Evolutionary conservation across 1,284 basidiomycete species (phyloP).

Genomic region (Leccinum pallidistipes): DNA sequence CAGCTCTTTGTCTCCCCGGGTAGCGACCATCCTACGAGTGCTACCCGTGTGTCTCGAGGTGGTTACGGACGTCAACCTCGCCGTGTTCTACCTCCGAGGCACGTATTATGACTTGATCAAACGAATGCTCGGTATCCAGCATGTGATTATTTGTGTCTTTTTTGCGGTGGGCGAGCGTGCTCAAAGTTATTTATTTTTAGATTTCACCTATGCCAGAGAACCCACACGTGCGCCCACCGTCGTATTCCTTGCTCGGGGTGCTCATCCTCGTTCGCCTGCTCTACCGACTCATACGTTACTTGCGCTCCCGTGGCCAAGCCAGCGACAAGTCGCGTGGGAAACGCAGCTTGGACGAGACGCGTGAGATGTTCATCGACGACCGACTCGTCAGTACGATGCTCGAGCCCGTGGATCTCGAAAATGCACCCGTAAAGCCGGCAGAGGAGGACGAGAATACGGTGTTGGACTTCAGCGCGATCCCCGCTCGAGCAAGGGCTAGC

Average conservation of each 20-base stretch:
- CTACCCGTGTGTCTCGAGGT: constrained; percentile 54
- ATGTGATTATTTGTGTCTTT: constrained; percentile 50
- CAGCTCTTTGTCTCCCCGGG: constrained; percentile 34
- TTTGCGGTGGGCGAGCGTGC: neutral
- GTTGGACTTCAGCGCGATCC: constrained; percentile 56
- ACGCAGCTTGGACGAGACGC: constrained; percentile 33
- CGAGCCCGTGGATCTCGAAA: constrained; percentile 51
- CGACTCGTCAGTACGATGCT: constrained; percentile 61
- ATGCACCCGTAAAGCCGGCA: constrained; percentile 51
- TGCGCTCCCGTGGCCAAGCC: constrained; percentile 35
- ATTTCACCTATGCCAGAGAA: constrained; percentile 70
- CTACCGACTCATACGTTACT: constrained; percentile 54
- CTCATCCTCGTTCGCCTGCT: constrained; percentile 71
- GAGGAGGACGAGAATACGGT: constrained; percentile 70
- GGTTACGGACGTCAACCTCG: constrained; percentile 73
- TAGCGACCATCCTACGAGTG: constrained; percentile 42
- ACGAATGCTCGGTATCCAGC: constrained; percentile 69
- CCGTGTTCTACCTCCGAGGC: constrained; percentile 79
- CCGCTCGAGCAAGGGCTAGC: constrained; percentile 52
- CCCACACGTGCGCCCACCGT: constrained; percentile 72
- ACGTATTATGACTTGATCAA: constrained; percentile 76
- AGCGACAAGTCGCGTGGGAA: constrained; percentile 35
- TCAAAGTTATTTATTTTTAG: constrained; percentile 40
- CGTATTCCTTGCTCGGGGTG: constrained; percentile 83
- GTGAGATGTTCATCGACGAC: constrained; percentile 65